Conservation (phyloP, 2,329 filamentous ascomycete genomes). For the Aspergillus sergii region DNA sequence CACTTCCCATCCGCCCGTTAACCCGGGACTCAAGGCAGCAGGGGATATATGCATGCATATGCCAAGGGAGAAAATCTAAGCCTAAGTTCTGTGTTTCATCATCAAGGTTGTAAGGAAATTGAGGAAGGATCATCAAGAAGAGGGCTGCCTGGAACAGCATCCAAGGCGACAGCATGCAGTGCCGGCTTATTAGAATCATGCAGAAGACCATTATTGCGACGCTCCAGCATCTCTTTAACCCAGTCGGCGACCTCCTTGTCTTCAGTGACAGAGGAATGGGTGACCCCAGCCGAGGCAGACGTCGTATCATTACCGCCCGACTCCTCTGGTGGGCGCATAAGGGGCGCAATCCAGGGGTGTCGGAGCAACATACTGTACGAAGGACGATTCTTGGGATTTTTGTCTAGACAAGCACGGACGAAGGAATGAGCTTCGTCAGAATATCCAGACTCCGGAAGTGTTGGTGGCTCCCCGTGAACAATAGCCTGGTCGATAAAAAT, state of each 20-base stretch:
- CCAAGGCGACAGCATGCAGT: constrained; percentile 82
- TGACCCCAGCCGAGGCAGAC: constrained; percentile 40
- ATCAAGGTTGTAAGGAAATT: constrained; percentile 7
- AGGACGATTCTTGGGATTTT: constrained; percentile 88
- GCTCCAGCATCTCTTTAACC: constrained; percentile 73
- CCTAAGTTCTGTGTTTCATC: neutral
- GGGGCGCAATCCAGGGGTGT: constrained; percentile 80
- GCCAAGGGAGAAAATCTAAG: neutral
- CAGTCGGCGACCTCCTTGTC: constrained; percentile 85
- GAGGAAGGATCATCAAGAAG: constrained; percentile 31
- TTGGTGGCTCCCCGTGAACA: constrained; percentile 93
- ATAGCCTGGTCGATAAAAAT: constrained; percentile 69
- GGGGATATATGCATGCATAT: neutral
- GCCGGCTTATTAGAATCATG: constrained; percentile 69
- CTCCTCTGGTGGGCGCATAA: constrained; percentile 77
- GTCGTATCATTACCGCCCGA: constrained; percentile 48
- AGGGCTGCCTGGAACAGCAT: constrained; percentile 60
- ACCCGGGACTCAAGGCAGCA: neutral
- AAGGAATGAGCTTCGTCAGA: constrained; percentile 82
- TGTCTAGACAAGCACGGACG: constrained; percentile 86
- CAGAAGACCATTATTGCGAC: constrained; percentile 62
- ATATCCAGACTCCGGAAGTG: constrained; percentile 76
- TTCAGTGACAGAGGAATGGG: constrained; percentile 52
- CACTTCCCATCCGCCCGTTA: neutral
- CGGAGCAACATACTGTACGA: constrained; percentile 87